Evolutionary conservation across 768 basidiomycete species (phyloP), one percentile per base, ranked within the genome.

Genomic region (Fomitopsis pulvina): DNA sequence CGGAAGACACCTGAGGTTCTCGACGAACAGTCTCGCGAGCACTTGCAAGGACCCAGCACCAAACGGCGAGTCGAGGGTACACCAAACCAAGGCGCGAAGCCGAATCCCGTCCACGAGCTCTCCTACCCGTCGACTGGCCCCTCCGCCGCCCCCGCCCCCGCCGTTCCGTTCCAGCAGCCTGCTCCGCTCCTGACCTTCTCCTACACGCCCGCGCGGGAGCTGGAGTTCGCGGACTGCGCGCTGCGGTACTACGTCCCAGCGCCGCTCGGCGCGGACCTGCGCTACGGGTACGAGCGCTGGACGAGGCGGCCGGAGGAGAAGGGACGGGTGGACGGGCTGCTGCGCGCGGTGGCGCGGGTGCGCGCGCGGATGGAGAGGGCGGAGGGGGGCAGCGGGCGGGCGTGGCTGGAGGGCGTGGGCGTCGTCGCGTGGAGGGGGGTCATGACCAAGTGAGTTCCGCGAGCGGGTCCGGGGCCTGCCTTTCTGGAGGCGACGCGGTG

Each of bases 391-490:
- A 59, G 66, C 25, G 58, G 73, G 14, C 63, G 64, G 18, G 50
- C 56, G 21, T 62, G 59, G 57, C 53, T 57, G 18, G 70, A 68
- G 22, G 78, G 77, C 48, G 71, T 85, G 24, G 76, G 73, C 1
- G 75, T 85, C 25, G 72, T 87, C 45, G 70, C 76, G 9, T 93
- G 90, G 90, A 73, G 90, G 59, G 90, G 90, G 10, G 76, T 91
- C 46, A 80, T 91, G 74, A 92, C 91, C 52, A 91, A 83, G 87
- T 90, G 64, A 70, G 76, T 63, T n/a, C n/a, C n/a, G n/a, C n/a
- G n/a, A n/a, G n/a, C n/a, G n/a, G n/a, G n/a, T n/a, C n/a, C n/a
- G n/a, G n/a, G n/a, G n/a, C n/a, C n/a, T n/a, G n/a, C n/a, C n/a
- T n/a, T 14, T 45, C 45, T 16, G 4, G 38, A 46, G 25, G 40